These are phyloP conservation scores for Hypoxylon rickii DNA, from an alignment of 495 filamentous ascomycete species.

Conservation along the genomic window DNA sequence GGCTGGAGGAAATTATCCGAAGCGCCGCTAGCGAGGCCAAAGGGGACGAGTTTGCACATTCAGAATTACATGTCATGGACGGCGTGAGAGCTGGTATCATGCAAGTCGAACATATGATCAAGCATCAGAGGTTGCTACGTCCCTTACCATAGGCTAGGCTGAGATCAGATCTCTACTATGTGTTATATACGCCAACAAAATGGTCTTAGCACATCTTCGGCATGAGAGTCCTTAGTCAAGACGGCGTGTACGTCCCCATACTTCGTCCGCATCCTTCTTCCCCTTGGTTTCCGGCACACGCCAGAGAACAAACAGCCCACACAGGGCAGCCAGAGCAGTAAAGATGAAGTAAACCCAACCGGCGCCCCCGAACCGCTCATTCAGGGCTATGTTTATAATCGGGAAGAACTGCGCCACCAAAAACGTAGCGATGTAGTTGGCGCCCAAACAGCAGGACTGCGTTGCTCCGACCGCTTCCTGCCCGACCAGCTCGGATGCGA, in stretches of 20 bases:
- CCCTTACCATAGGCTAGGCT: slow-evolving; percentile 16
- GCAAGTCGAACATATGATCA: slow-evolving; percentile 63
- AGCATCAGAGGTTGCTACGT: slow-evolving; percentile 43
- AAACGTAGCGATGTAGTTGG: slow-evolving; percentile 92
- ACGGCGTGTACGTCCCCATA: slow-evolving; percentile 75
- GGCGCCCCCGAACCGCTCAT: slow-evolving; percentile 60
- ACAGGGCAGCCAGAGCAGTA: slow-evolving; percentile 68
- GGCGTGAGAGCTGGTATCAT: slow-evolving; percentile 80
- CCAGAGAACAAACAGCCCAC: slow-evolving; percentile 67
- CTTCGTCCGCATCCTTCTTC: slow-evolving; percentile 79
- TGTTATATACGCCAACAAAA: background rate
- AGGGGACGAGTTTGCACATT: slow-evolving; percentile 61
- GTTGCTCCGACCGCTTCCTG: slow-evolving; percentile 87
- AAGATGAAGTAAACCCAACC: slow-evolving; percentile 91
- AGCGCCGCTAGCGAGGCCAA: slow-evolving; percentile 67
- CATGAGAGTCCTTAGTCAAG: slow-evolving; percentile 52
- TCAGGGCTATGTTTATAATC: slow-evolving; percentile 72
- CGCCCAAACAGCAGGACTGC: slow-evolving; percentile 80
- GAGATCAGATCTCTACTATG: background rate
- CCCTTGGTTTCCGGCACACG: slow-evolving; percentile 85
- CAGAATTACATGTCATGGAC: slow-evolving; percentile 73
- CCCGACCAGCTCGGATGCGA: slow-evolving; percentile 85
- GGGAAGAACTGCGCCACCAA: slow-evolving; percentile 93
- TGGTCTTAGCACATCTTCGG: background rate
- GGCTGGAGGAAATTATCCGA: slow-evolving; percentile 79